Evolutionary conservation across 2,329 filamentous ascomycete species (phyloP), one percentile per base, ranked within the genome.

Genomic region (Cladophialophora carrionii): DNA sequence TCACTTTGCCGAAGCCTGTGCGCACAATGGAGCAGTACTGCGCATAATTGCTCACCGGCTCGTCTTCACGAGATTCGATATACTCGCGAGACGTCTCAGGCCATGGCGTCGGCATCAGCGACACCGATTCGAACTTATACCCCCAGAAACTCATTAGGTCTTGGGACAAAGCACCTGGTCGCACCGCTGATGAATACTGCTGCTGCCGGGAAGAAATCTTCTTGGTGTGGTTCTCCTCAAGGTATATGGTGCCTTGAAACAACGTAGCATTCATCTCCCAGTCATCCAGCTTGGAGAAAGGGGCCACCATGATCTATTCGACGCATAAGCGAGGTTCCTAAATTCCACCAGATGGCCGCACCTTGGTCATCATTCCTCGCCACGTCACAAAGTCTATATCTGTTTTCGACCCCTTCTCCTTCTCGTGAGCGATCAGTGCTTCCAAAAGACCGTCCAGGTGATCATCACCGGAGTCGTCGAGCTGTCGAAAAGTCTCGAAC

Each of bases 331-430:
- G 32, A 49, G 48, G 31, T n/a, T n/a, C 54, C 61, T 62, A 57
- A 10, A 43, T 37, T 34, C 14, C 29, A 43, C 31, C 43, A 17
- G 48, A 26, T 48, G 0, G 24, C 59, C 77, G 60, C 75, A 93
- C 92, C 84, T 97, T 99, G 68, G 95, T 98, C 89, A 99, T 93
- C 92, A 98, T 97, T 43, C 95, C 95, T 73, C 95, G 84, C 94
- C 94, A 99, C 1, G 94, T 98, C 58, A 98, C 84, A 53, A 98
- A 76, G 72, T 96, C 87, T 1, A 90, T 89, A 67, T 92, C 88
- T 34, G 89, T 87, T 73, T 84, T 88, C 72, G 85, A 83, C 2
- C 85, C 84, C 0, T 84, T 86, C 70, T 87, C 82, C 75, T 88
- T 82, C 78, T 98, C 95, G 70, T 91, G 83, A 29, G 85, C 84